A percentile compares a stretch with the other conserved stretches of the same genome.
Conservation (phyloP, 1,139 yeast genomes). For the Meyerozyma elateridarum region DNA sequence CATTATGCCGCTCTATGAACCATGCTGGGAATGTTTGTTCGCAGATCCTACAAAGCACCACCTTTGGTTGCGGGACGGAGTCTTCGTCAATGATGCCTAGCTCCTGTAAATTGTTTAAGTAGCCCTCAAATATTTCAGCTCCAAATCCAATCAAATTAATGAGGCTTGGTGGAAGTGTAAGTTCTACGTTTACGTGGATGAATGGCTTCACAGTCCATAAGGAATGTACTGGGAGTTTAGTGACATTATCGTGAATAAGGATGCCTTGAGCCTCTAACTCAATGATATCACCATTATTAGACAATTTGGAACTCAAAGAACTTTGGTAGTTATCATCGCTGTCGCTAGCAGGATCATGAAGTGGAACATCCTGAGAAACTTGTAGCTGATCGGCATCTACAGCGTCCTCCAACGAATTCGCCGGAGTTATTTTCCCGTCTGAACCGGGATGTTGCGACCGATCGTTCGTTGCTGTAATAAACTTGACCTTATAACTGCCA, state of each 20-base stretch:
- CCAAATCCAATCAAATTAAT: constrained; percentile 83
- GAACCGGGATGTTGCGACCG: constrained; percentile 9
- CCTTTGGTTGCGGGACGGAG: constrained; percentile 69
- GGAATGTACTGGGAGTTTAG: constrained; percentile 69
- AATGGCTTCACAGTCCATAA: constrained; percentile 93
- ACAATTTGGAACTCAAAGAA: constrained; percentile 27
- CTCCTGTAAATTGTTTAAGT: constrained; percentile 58
- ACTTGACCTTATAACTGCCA: constrained; percentile 71
- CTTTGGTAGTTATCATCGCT: constrained; percentile 13
- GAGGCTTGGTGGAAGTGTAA: constrained; percentile 63
- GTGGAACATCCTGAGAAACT: not conserved
- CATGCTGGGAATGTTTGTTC: constrained; percentile 91
- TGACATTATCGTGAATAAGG: constrained; percentile 63
- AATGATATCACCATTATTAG: constrained; percentile 55
- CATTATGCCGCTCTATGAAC: constrained; percentile 94
- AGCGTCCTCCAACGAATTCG: constrained; percentile 17
- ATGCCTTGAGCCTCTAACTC: constrained; percentile 95
- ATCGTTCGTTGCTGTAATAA: constrained; percentile 53
- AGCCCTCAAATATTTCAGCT: constrained; percentile 75
- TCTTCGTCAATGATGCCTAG: constrained; percentile 57
- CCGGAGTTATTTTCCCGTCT: constrained; percentile 25
- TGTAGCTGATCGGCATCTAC: constrained; percentile 8
- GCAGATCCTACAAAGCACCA: constrained; percentile 85
- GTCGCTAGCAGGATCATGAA: constrained; percentile 10
- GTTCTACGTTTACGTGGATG: constrained; percentile 54